phyloP scores from a whole-genome alignment of 192 early-diverging fungal species.

The Backusella circina region DNA sequence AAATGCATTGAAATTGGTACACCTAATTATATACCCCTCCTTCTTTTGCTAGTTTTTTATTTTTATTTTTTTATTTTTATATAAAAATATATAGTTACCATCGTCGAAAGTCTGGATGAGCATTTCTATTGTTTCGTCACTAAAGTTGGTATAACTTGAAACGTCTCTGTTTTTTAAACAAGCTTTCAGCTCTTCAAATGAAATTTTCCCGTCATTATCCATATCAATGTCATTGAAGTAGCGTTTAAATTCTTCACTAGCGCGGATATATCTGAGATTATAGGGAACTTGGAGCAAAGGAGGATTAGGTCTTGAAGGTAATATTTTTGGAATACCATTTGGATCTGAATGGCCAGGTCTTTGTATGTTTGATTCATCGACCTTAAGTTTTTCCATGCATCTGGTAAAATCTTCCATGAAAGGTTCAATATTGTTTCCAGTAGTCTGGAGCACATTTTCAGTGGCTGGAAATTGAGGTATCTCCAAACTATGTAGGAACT shows the following conservation, averaged over 20 bases:
- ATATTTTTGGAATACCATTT: neutral
- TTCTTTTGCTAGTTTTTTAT: too few species aligned
- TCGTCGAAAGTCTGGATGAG: neutral
- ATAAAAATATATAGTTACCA: neutral
- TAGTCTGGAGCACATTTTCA: neutral
- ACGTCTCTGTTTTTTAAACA: conserved; percentile 4
- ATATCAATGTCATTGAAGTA: neutral
- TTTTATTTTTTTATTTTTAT: neutral
- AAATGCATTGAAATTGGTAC: neutral
- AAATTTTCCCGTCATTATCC: neutral
- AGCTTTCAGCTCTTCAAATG: neutral
- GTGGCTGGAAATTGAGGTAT: neutral
- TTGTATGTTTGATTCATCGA: neutral
- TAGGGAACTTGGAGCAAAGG: neutral
- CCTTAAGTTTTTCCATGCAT: neutral
- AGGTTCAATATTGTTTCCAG: neutral
- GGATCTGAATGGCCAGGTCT: neutral
- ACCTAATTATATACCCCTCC: neutral
- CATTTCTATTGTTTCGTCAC: neutral
- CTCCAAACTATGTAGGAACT: neutral
- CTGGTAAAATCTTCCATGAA: neutral
- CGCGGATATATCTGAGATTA: neutral
- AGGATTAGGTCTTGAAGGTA: conserved; percentile 5
- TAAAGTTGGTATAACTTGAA: neutral
- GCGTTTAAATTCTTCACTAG: neutral